A percentile compares a stretch with the other conserved stretches of the same genome.
phyloP scores from a whole-genome alignment of 108 stramenopile genomes.

The Craspedostauros australis region DNA sequence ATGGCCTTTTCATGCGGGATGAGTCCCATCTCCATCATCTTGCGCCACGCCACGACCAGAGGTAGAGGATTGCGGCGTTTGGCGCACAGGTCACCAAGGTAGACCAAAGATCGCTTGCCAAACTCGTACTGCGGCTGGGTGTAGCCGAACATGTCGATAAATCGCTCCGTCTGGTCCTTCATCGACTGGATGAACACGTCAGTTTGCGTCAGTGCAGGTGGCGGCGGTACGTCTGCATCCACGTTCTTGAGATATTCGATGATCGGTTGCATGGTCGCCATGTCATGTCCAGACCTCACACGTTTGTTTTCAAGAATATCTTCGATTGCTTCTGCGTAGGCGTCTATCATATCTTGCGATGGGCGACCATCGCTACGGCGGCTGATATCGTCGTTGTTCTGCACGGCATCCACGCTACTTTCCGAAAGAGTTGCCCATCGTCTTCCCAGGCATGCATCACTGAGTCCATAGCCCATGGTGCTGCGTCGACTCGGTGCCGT shows the following conservation, averaged over 20 bases:
- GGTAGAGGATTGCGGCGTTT: conserved; percentile 13
- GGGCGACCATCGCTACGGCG: background rate
- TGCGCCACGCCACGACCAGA: conserved; percentile 42
- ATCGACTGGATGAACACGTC: background rate
- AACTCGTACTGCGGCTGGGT: conserved; percentile 25
- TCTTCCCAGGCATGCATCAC: too few species aligned
- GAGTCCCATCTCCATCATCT: conserved; percentile 38
- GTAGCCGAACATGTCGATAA: conserved; percentile 19
- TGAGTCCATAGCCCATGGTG: too few species aligned
- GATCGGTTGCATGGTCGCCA: background rate
- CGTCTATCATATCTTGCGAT: conserved; percentile 7
- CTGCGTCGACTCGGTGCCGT: too few species aligned
- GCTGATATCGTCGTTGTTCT: background rate
- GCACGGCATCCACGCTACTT: too few species aligned
- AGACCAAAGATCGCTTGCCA: conserved; percentile 20
- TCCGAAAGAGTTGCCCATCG: too few species aligned
- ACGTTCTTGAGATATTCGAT: conserved; percentile 3
- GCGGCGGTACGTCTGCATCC: too few species aligned
- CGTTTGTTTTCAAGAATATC: conserved; percentile 11
- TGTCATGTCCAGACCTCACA: background rate
- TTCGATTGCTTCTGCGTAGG: conserved; percentile 8
- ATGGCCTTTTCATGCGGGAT: conserved; percentile 27
- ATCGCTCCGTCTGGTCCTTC: conserved; percentile 3
- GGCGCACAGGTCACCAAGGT: conserved; percentile 49
- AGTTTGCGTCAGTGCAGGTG: background rate